These are phyloP conservation scores for Pilatotrama ljubarskyi DNA, from an alignment of 768 basidiomycete genomes.

Conservation along the genomic window DNA sequence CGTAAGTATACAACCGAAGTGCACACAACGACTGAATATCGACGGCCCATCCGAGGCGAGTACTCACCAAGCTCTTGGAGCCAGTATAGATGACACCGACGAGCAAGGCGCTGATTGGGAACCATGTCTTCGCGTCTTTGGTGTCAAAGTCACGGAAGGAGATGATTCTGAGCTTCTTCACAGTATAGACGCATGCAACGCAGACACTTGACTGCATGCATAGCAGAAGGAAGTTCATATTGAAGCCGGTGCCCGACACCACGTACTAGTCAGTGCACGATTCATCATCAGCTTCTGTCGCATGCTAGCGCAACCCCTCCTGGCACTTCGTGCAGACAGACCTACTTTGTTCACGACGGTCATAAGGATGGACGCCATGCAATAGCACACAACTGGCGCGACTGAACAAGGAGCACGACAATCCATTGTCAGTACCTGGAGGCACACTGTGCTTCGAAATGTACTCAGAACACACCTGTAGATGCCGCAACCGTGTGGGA, in stretches of 20 bases:
- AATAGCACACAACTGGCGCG: conserved; percentile 85
- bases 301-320: neutral
- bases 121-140: conserved; percentile 89
- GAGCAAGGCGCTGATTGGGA: conserved; percentile 89
- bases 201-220: conserved; percentile 91
- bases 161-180: conserved; percentile 78
- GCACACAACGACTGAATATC: neutral
- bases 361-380: conserved; percentile 92
- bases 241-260: conserved; percentile 89
- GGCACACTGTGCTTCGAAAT: neutral
- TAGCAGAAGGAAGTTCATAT: conserved; percentile 95
- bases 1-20: neutral
- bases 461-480: conserved; percentile 14
- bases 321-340: neutral
- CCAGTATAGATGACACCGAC: conserved; percentile 98
- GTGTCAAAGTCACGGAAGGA: conserved; percentile 82
- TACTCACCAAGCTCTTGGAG: conserved; percentile 89
- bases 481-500: conserved; percentile 11
- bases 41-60: neutral
- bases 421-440: neutral
- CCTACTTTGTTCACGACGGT: conserved; percentile 93
- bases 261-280: conserved; percentile 64
- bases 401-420: conserved; percentile 42
- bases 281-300: neutral
- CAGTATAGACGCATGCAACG: conserved; percentile 67